phyloP scores from a whole-genome alignment of 768 basidiomycete species.

The Podaxis pistillaris region DNA sequence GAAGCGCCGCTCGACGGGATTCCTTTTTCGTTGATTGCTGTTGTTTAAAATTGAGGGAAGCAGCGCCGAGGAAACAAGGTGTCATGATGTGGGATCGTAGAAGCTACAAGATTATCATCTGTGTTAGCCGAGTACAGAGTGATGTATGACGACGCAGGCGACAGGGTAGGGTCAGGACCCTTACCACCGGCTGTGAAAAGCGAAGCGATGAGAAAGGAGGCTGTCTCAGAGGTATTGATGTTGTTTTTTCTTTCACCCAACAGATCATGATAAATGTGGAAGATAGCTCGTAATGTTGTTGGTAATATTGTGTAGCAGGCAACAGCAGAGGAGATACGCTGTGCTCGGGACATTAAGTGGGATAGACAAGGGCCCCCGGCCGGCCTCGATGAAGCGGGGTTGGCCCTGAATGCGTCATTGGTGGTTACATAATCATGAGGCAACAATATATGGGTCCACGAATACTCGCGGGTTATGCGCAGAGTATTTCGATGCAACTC shows the following conservation, averaged over 20 bases:
- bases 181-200: no score
- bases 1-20: not conserved
- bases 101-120: not conserved
- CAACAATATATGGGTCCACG: not conserved
- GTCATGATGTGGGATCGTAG: not conserved
- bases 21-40: not conserved
- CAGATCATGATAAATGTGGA: no score
- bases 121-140: not conserved
- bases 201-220: no score
- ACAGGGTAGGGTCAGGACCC: not conserved
- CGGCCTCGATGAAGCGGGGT: not conserved
- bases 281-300: no score
- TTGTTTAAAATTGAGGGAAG: not conserved
- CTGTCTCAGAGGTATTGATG: no score
- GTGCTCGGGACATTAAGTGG: not conserved
- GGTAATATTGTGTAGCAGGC: not conserved
- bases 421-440: not conserved
- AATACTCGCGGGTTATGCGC: not conserved
- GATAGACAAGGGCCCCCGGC: not conserved
- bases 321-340: not conserved
- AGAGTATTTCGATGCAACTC: conserved; percentile 26
- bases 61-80: not conserved
- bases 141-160: not conserved
- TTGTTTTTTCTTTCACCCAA: no score
- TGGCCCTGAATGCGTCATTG: not conserved